Conservation (phyloP, 768 basidiomycete species). For the Lentinula aciculospora region DNA sequence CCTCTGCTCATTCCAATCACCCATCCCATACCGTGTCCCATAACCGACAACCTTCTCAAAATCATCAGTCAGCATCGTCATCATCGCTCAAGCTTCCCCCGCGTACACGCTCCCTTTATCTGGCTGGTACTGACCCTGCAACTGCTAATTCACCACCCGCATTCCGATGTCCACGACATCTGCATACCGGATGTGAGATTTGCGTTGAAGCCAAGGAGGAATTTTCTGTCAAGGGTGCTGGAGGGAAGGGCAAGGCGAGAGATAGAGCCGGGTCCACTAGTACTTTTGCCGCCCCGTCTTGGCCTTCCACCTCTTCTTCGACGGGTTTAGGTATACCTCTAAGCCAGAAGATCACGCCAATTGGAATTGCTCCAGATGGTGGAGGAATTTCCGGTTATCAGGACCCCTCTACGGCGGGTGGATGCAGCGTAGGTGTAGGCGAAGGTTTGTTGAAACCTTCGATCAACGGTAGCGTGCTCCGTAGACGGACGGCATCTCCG, state of each 20-base stretch:
- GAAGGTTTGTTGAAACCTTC: slow-evolving; percentile 59
- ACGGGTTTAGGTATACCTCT: background rate
- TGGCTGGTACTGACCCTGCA: slow-evolving; percentile 54
- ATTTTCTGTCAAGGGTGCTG: slow-evolving; percentile 15
- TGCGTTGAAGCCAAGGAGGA: slow-evolving; percentile 57
- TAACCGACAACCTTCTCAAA: slow-evolving; percentile 6
- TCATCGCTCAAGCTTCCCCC: slow-evolving; percentile 16
- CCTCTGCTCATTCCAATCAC: slow-evolving; percentile 6
- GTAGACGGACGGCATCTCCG: slow-evolving; percentile 33
- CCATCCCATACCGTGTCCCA: background rate
- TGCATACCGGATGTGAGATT: slow-evolving; percentile 70
- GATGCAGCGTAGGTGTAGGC: slow-evolving; percentile 46
- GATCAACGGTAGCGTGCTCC: slow-evolving; percentile 49
- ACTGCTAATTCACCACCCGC: slow-evolving; percentile 59
- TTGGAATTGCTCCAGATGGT: slow-evolving; percentile 26
- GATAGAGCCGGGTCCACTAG: background rate
- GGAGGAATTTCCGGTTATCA: slow-evolving; percentile 69
- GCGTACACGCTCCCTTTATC: slow-evolving; percentile 48
- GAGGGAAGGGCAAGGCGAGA: slow-evolving; percentile 13
- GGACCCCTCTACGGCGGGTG: slow-evolving; percentile 40
- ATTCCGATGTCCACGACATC: slow-evolving; percentile 66
- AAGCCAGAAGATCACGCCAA: background rate
- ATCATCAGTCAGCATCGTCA: background rate
- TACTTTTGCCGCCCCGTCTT: background rate
- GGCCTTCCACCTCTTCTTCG: slow-evolving; percentile 2